Base-by-base conservation (phyloP, 2,329 filamentous ascomycete species). In the Diplodia corticola region DNA sequence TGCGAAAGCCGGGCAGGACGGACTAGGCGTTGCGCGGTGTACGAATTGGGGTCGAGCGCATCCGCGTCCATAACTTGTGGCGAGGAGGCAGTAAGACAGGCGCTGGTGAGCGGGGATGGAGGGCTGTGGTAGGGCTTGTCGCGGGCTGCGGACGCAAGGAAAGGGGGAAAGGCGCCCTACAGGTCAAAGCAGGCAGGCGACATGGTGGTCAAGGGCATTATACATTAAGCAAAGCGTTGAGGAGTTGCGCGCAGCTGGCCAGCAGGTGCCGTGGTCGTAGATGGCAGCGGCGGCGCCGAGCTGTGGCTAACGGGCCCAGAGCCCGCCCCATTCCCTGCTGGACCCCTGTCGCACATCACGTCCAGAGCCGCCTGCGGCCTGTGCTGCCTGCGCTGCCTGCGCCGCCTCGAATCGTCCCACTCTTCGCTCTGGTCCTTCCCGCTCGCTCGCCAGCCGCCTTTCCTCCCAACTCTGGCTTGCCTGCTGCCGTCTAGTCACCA, bases 11-110 rank as follows among this genome's bases (percentile, higher is more conserved):
- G 35, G 6, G 24, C 13, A 17, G 7, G 30, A 55, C 49, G 28
- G 5, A 55, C 61, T 48, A 87, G 74, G 70, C 82, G 81, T 69
- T 83, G 81, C 2, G 82, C 80, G 5, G 85, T 87, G 72, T 85
- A 85, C 9, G 83, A 85, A 30, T 82, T 80, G 22, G 79, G 75
- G 12, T 54, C 48, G 5, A 67, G 51, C 15, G 30, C 65, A 48
- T 9, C 10, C n/a, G 30, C 15, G 50, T 63, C 55, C 64, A 66
- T 66, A 44, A 44, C 40, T 44, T n/a, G 26, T 20, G 64, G 64
- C 20, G 24, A 9, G 30, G 17, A 15, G 28, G 22, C 44, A 44
- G 61, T 64, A 51, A 64, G 61, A 64, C 61, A 55, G 46, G 49
- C 24, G 61, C 44, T 10, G 51, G 9, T 35, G 7, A 12, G 51